Conservation (phyloP, 345 rosid genomes). For the Balakata baccata region DNA sequence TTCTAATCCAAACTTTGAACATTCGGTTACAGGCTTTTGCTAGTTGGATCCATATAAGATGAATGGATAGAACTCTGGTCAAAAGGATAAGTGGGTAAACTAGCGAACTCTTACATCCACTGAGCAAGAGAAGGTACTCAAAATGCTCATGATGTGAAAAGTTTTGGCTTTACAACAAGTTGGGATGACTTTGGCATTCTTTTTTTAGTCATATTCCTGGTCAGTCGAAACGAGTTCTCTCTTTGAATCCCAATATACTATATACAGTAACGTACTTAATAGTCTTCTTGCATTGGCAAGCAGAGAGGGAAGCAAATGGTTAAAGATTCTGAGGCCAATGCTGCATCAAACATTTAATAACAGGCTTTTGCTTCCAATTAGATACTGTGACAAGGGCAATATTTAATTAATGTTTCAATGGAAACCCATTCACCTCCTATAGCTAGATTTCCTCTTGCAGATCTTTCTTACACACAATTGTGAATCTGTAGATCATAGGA, state of each 20-base stretch:
- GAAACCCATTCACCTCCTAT: conserved; percentile 3
- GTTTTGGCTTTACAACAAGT: neutral
- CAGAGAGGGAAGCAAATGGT: conserved; percentile 4
- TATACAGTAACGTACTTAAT: conserved; percentile 24
- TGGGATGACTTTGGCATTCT: neutral
- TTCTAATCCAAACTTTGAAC: neutral
- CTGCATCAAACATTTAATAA: conserved; percentile 10
- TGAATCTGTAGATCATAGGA: neutral
- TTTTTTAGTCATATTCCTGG: conserved; percentile 17
- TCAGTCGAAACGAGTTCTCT: conserved; percentile 20
- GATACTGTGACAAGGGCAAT: neutral
- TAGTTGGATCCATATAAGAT: neutral
- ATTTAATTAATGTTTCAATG: neutral
- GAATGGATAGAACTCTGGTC: neutral
- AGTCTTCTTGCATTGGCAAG: conserved; percentile 19
- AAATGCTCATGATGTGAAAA: conserved; percentile 17
- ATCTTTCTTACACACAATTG: neutral
- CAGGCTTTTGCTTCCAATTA: neutral
- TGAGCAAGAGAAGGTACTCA: conserved; percentile 15
- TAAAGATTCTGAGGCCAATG: neutral
- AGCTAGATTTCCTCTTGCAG: neutral
- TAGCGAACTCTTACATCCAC: neutral
- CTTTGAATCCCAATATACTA: conserved; percentile 20
- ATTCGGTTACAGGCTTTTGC: neutral
- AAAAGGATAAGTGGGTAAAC: neutral